Base-by-base conservation (phyloP, 2,329 filamentous ascomycete genomes). In the Microdochium paspali region DNA sequence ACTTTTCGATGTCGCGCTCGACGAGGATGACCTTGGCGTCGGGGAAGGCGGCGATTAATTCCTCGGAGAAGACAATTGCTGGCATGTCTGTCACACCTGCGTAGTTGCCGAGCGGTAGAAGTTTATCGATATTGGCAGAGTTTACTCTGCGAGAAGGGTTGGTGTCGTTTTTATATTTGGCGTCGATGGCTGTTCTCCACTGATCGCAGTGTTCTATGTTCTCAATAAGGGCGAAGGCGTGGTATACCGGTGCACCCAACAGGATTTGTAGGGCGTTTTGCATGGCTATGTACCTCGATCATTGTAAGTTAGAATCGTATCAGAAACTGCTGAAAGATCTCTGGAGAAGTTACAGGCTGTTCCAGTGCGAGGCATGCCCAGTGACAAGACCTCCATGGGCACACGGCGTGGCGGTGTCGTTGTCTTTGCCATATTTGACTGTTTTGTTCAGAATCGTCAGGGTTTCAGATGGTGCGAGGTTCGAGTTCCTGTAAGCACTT, bases 11-110 rank as follows among this genome's bases (percentile, higher is more conserved):
- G 28, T 54, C 51, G 3, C 56, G 50, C 47, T 57, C 51, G 6
- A 58, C 49, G 6, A 58, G 24, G 15, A 58, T 53, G 10, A 59
- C 55, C 25, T 51, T 54, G 28, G 57, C 54, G 4, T 52, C 45
- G 1, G 57, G 57, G 40, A 54, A 59, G 0, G 50, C 54, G 4
- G 47, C 44, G 46, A 56, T 48, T 10, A 58, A 47, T 39, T 56
- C 44, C 4, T 40, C 28, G 5, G 49, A 46, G 25, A 56, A 58
- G 28, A 64, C 53, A 4, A 53, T 46, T 3, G 50, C 51, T 1
- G 50, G 51, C 9, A 54, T 13, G 9, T 59, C 57, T 2, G 51
- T 55, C 1, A 53, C 47, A n/a, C 46, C 49, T 12, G 55, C 54
- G 44, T 52, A 58, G 18, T 25, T 20, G 28, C 47, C 49, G 23